Evolutionary conservation across 768 basidiomycete species (phyloP).

Genomic region (Boletus sp.): DNA sequence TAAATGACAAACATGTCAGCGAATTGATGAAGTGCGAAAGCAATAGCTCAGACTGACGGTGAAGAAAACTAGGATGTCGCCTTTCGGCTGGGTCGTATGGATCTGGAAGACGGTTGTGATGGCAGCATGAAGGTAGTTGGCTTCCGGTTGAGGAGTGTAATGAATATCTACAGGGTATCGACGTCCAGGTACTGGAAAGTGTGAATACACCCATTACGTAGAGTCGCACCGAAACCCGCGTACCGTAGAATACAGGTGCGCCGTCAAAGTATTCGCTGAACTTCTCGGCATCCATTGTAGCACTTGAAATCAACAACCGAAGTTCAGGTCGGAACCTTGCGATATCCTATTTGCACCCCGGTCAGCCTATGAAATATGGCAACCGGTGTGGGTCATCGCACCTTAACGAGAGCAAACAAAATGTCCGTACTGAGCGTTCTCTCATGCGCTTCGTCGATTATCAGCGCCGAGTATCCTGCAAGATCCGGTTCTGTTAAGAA

Average conservation of each 20-base stretch:
- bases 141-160: conserved; percentile 98
- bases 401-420: conserved; percentile 97
- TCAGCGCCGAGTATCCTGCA: conserved; percentile 90
- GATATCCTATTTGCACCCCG: conserved; percentile 65
- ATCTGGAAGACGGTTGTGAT: conserved; percentile 99
- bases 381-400: conserved; percentile 42
- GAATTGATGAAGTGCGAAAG: neutral
- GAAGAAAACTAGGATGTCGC: conserved; percentile 96
- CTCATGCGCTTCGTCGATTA: conserved; percentile 99
- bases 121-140: conserved; percentile 97
- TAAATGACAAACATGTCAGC: conserved; percentile 9
- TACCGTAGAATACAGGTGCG: conserved; percentile 92
- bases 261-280: conserved; percentile 97
- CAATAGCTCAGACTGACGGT: conserved; percentile 54
- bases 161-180: conserved; percentile 98
- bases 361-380: conserved; percentile 25
- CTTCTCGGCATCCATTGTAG: conserved; percentile 97
- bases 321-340: conserved; percentile 95
- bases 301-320: conserved; percentile 89
- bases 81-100: conserved; percentile 96
- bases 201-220: conserved; percentile 2
- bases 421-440: conserved; percentile 98
- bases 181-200: conserved; percentile 81
- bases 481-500: conserved; percentile 97
- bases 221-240: conserved; percentile 23